These are phyloP conservation scores for Cercospora zeae-maydis DNA, from an alignment of 2,329 filamentous ascomycete genomes.

Conservation along the genomic window DNA sequence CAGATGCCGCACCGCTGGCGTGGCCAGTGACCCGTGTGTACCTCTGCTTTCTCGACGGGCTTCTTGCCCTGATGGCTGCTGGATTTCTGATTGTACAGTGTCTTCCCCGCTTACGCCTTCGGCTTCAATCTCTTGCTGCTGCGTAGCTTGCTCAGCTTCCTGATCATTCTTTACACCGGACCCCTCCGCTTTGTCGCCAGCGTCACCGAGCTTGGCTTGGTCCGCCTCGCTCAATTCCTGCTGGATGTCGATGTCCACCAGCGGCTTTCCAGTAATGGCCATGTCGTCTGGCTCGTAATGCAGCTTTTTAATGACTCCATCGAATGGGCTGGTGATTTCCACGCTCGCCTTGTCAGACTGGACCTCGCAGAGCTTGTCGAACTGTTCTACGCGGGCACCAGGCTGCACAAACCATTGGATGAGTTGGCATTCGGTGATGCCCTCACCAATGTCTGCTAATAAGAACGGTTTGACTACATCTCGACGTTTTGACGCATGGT, in stretches of 20 bases:
- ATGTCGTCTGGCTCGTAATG: slow-evolving; percentile 96
- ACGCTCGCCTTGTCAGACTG: slow-evolving; percentile 85
- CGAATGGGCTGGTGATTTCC: slow-evolving; percentile 91
- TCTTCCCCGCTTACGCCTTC: slow-evolving; percentile 19
- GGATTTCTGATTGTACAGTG: slow-evolving; percentile 6
- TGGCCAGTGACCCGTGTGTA: slow-evolving; percentile 73
- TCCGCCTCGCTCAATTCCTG: slow-evolving; percentile 67
- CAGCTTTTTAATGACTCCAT: slow-evolving; percentile 92
- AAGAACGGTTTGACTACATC: slow-evolving; percentile 71
- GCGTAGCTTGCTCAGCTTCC: slow-evolving; percentile 14
- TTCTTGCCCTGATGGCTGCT: slow-evolving; percentile 4
- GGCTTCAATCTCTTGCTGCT: slow-evolving; percentile 21
- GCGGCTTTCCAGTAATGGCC: slow-evolving; percentile 85
- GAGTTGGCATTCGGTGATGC: slow-evolving; percentile 96
- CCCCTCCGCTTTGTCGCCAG: slow-evolving; percentile 29
- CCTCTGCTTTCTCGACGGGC: slow-evolving; percentile 43
- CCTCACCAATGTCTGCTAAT: slow-evolving; percentile 83
- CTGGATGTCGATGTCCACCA: slow-evolving; percentile 92
- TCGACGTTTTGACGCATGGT: slow-evolving; percentile 30
- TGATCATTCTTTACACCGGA: slow-evolving; percentile 5
- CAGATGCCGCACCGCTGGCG: slow-evolving; percentile 85
- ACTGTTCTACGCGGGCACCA: slow-evolving; percentile 92
- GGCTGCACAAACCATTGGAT: slow-evolving; percentile 99
- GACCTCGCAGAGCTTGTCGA: slow-evolving; percentile 95
- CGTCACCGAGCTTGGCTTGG: slow-evolving; percentile 39